Base-by-base conservation (phyloP, 2,329 filamentous ascomycete species). In the Pseudopyrenochaeta lycopersici region DNA sequence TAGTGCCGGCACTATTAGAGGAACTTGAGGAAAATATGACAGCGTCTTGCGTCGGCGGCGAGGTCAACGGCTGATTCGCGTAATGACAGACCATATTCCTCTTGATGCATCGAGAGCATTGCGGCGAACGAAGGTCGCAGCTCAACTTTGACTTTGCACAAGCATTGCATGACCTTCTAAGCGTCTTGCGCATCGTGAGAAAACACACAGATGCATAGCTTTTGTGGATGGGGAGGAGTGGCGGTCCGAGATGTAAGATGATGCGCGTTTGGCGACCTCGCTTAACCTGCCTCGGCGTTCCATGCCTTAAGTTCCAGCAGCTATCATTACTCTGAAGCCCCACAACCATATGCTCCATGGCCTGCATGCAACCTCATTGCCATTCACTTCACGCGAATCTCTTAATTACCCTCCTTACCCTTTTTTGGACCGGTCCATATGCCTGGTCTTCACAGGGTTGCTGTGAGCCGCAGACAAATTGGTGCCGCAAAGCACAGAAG, bases 121-220 rank as follows among this genome's bases (percentile, higher is more conserved):
- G 77, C 3, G 84, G 84, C 1, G 77, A 82, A 27, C 75, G 75
- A 15, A 86, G 79, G 62, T 86, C 83, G 67, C 84, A 86, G 53
- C 81, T 79, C 56, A 82, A 78, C 62, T 86, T 86, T 4, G 81
- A 77, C 62, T 78, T 84, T 36, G 82, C 83, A 63, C 84, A 86
- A 14, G 83, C 79, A 59, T 77, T 75, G 72, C 84, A 86, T 7
- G 84, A 85, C 59, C 84, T 74, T 38, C 84, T 82, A 50, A 86
- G 82, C n/a, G 82, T 84, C 58, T 73, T 75, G 66, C 80, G 82
- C 83, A 86, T 86, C 52, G 30, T 60, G 52, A 44, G 11, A 29
- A 14, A n/a, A 15, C 41, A 30, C 23, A 18, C 18, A 27, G 38
- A 47, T 48, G 49, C 55, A 58, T 58, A 23, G 53, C 50, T 38